Evolutionary conservation across 2,329 filamentous ascomycete species (phyloP), one percentile per base, ranked within the genome.

Genomic region (Hymenoscyphus fraxineus): DNA sequence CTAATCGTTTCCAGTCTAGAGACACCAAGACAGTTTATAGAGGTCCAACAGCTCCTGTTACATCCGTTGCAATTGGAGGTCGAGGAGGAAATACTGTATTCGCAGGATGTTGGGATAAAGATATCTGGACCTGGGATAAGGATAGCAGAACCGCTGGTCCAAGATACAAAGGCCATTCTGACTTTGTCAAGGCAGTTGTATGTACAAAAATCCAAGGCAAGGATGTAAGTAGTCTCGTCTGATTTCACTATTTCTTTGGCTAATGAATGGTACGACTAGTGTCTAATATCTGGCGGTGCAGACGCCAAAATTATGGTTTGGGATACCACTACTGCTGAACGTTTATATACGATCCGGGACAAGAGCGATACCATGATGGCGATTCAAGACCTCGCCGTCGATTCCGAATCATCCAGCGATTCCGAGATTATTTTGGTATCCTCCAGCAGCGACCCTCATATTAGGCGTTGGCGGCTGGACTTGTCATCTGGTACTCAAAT

Each of bases 51-150:
- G 89, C 92, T 3, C 95, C 95, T 1, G 81, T 97, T 10, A 94
- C 92, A 10, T 91, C 89, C 69, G 78, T 96, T 35, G 86, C 90
- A 16, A 80, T 92, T 41, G 88, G 85, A 56, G 83, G 86, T 15
- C 76, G 80, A 3, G 79, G 79, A 32, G 81, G 80, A 65, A 77
- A 76, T 60, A 89, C 83, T 1, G 74, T 97, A 12, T 97, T 92
- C 76, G 92, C 92, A 31, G 94, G 93, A 40, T 95, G 89, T 65
- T 99, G 95, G 95, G 94, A 99, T 78, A 97, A 96, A 79, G 84
- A 86, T 22, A 84, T 98, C 64, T 97, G 93, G 88, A 90, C 89
- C 39, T 97, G 92, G 90, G 83, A 91, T 71, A 79, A 89, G 39
- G 79, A 82, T 19, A 85, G 85, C 3, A 81, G 80, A 55, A 76